Conservation (phyloP, 129 eudicot genomes). For the Flaveria brownii region DNA sequence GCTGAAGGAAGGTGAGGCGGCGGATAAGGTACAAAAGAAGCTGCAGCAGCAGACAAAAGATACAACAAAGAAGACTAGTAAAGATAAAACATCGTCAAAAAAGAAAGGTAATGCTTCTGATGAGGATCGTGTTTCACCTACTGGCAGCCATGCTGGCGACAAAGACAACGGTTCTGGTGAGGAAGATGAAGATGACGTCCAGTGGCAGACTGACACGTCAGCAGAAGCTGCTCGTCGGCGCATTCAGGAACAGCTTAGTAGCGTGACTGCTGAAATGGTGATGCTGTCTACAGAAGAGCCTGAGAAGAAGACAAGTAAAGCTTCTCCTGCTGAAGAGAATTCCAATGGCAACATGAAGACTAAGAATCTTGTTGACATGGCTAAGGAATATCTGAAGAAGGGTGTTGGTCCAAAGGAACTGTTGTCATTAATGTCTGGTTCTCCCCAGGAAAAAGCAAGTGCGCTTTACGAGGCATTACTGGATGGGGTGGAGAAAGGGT, state of each 20-base stretch:
- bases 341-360: slow-evolving; percentile 13
- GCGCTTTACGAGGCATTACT: slow-evolving; percentile 55
- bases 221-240: slow-evolving; percentile 56
- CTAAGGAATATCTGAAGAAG: slow-evolving; percentile 43
- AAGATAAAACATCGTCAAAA: slow-evolving; percentile 35
- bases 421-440: slow-evolving; percentile 41
- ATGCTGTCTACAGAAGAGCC: slow-evolving; percentile 50
- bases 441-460: slow-evolving; percentile 39
- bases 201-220: slow-evolving; percentile 68
- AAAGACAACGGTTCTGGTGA: slow-evolving; percentile 36
- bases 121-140: slow-evolving; percentile 50
- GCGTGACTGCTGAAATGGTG: slow-evolving; percentile 66
- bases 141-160: slow-evolving; percentile 45
- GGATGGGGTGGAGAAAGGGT: slow-evolving; percentile 55
- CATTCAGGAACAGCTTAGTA: slow-evolving; percentile 57
- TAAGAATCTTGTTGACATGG: slow-evolving; percentile 33
- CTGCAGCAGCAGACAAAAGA: slow-evolving; percentile 59
- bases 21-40: slow-evolving; percentile 63
- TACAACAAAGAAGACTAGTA: slow-evolving; percentile 33
- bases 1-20: slow-evolving; percentile 53
- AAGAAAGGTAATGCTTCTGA: slow-evolving; percentile 58
- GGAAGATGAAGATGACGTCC: slow-evolving; percentile 52
- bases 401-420: slow-evolving; percentile 37
- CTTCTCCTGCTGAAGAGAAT: slow-evolving; percentile 21
- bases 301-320: slow-evolving; percentile 28